A percentile compares a stretch with the other conserved stretches of the same genome.
Evolutionary conservation across 768 basidiomycete genomes (phyloP).

Genomic region (Mycena rebaudengoi): DNA sequence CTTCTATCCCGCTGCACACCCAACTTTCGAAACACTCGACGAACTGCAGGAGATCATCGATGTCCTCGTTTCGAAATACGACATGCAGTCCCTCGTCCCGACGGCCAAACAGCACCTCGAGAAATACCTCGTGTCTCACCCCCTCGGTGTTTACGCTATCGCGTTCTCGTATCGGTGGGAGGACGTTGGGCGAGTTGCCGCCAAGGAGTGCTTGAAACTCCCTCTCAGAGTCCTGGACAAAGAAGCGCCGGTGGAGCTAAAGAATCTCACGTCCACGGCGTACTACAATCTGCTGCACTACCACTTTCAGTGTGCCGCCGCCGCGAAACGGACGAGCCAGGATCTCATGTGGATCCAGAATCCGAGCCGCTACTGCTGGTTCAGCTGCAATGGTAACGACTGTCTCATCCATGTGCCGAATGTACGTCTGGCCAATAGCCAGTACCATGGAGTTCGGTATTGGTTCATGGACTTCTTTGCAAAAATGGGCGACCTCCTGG

Average conservation of each 20-base stretch:
- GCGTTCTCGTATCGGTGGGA: slow-evolving; percentile 3
- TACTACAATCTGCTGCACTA: neutral
- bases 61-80: neutral
- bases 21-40: neutral
- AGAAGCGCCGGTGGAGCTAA: neutral
- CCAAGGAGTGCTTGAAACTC: neutral
- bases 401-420: no score
- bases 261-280: neutral
- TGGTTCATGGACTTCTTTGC: no score
- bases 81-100: neutral
- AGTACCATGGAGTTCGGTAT: no score
- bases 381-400: no score
- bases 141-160: slow-evolving; percentile 10
- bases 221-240: neutral
- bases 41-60: neutral
- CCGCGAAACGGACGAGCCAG: no score
- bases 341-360: no score
- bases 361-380: no score
- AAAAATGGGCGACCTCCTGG: no score
- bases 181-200: neutral
- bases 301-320: neutral
- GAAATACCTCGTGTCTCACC: neutral
- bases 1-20: neutral
- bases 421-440: no score
- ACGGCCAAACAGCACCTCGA: neutral